These are phyloP conservation scores for Calamus simplicifolius DNA, from an alignment of 176 grass and related monocot species.

Conservation along the genomic window DNA sequence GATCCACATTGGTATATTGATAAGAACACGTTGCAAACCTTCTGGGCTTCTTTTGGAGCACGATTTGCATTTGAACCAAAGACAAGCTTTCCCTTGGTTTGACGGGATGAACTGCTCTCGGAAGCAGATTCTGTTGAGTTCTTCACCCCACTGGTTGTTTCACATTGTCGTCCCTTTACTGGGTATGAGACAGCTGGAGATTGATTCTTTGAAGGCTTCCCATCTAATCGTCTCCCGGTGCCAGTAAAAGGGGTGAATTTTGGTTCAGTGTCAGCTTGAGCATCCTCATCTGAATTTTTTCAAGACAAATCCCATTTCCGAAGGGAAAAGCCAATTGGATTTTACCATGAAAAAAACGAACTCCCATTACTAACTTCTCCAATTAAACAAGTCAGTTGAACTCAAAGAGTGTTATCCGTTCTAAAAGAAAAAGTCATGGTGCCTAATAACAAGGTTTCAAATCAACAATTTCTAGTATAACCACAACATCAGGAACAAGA, in stretches of 20 bases:
- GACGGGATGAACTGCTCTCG: constrained; percentile 37
- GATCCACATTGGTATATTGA: not conserved
- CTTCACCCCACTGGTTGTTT: constrained; percentile 30
- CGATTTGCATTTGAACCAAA: constrained; percentile 63
- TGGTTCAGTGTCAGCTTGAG: constrained; percentile 59
- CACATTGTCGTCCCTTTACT: constrained; percentile 43
- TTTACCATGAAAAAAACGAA: too few species aligned
- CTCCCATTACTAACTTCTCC: too few species aligned
- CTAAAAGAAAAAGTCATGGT: too few species aligned
- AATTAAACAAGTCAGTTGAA: too few species aligned
- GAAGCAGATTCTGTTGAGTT: constrained; percentile 30
- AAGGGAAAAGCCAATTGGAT: not conserved
- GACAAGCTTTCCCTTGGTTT: constrained; percentile 67
- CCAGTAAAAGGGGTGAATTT: constrained; percentile 82
- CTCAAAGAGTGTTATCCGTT: too few species aligned
- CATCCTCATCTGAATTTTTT: constrained; percentile 17
- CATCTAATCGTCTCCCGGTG: constrained; percentile 71
- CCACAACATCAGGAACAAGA: too few species aligned
- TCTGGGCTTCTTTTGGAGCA: constrained; percentile 38
- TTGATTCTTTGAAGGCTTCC: constrained; percentile 49
- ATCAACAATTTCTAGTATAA: too few species aligned
- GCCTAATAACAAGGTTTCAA: too few species aligned
- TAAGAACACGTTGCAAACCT: constrained; percentile 31
- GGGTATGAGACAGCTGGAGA: constrained; percentile 23
- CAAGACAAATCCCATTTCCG: not conserved